Conservation (phyloP, 1,139 yeast species). For the Pichia sp. region DNA sequence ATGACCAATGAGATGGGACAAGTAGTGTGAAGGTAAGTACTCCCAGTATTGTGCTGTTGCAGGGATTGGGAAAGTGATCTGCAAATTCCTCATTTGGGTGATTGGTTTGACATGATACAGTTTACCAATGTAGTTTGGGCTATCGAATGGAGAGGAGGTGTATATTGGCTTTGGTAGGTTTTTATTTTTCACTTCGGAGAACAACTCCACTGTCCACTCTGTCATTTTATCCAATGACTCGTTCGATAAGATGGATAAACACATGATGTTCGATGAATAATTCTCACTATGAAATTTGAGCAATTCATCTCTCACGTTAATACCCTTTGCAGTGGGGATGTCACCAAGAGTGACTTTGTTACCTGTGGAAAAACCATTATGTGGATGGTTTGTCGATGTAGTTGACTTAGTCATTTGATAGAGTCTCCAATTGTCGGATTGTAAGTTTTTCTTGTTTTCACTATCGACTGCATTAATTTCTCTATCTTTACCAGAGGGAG, state of each 20-base stretch:
- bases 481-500: conserved; percentile 75
- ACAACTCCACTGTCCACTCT: conserved; percentile 62
- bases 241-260: conserved; percentile 75
- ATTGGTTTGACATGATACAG: conserved; percentile 71
- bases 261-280: conserved; percentile 79
- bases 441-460: conserved; percentile 90
- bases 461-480: conserved; percentile 95
- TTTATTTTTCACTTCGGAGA: conserved; percentile 55
- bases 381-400: conserved; percentile 67
- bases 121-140: conserved; percentile 38
- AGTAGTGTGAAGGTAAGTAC: conserved; percentile 61
- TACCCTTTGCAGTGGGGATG: conserved; percentile 40
- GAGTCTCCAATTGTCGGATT: conserved; percentile 82
- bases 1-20: conserved; percentile 82
- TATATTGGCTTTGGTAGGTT: conserved; percentile 46
- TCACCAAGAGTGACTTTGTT: conserved; percentile 55
- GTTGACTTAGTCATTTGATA: conserved; percentile 76
- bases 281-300: conserved; percentile 53
- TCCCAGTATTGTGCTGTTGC: conserved; percentile 59
- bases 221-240: conserved; percentile 69
- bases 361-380: conserved; percentile 71
- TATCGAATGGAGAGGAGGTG: conserved; percentile 33
- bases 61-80: conserved; percentile 66
- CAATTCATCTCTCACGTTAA: conserved; percentile 60
- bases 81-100: conserved; percentile 65